phyloP scores from a whole-genome alignment of 1,284 basidiomycete species.

The Sporisorium graminicola region DNA sequence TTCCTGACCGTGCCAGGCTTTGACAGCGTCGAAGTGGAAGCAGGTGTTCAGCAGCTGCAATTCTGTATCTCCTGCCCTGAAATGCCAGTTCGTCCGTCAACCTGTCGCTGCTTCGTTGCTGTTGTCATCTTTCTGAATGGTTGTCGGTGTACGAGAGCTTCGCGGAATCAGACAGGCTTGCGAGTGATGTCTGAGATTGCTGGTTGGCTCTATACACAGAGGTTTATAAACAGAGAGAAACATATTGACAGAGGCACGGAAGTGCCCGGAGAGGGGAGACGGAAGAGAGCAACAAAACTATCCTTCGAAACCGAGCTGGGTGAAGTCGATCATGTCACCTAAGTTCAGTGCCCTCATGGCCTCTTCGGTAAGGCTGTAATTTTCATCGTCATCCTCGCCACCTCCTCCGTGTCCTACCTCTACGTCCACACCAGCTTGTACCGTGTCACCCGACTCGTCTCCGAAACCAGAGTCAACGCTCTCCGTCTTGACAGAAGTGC shows the following conservation, averaged over 20 bases:
- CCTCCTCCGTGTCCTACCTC: not conserved
- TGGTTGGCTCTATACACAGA: too few relatives aligned
- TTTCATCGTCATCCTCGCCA: slow-evolving; percentile 7
- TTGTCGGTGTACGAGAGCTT: too few relatives aligned
- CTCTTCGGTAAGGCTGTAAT: slow-evolving; percentile 21
- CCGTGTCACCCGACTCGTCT: not conserved
- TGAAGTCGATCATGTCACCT: slow-evolving; percentile 7
- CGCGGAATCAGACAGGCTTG: too few relatives aligned
- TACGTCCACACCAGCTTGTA: not conserved
- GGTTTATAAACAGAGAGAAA: too few relatives aligned
- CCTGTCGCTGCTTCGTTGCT: too few relatives aligned
- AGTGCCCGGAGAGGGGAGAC: too few relatives aligned
- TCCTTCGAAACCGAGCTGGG: slow-evolving; percentile 4
- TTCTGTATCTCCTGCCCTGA: too few relatives aligned
- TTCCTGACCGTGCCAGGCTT: slow-evolving; percentile 48
- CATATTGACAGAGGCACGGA: too few relatives aligned
- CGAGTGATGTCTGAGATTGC: too few relatives aligned
- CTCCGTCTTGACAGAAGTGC: not conserved
- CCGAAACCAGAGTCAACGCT: not conserved
- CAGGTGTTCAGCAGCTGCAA: not conserved
- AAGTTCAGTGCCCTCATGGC: slow-evolving; percentile 14
- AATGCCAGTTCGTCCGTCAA: too few relatives aligned
- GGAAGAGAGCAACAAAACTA: not conserved
- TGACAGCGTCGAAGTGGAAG: not conserved
- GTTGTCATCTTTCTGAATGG: too few relatives aligned